phyloP scores from a whole-genome alignment of 208 protist species.

The Phytomonas sp. region DNA sequence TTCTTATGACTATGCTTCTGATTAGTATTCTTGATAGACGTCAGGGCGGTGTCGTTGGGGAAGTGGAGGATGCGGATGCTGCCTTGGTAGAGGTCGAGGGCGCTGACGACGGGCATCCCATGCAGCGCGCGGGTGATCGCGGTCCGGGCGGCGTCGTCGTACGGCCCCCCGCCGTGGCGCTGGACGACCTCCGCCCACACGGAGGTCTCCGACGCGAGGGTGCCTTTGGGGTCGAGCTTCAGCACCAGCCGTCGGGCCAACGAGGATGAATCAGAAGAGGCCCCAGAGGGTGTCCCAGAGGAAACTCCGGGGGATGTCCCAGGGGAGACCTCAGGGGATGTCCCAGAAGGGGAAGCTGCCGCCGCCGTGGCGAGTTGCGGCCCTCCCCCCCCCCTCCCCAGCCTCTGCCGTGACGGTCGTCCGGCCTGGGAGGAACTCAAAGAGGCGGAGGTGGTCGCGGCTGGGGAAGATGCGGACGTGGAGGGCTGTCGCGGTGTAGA shows the following conservation, averaged over 20 bases:
- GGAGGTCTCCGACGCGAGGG: slow-evolving; percentile 67
- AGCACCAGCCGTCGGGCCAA: slow-evolving; percentile 39
- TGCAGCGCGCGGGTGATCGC: slow-evolving; percentile 58
- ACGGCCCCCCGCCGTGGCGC: slow-evolving; percentile 76
- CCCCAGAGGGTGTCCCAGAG: too few species aligned
- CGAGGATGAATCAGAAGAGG: too few species aligned
- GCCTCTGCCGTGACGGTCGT: slow-evolving; percentile 2
- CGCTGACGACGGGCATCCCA: slow-evolving; percentile 61
- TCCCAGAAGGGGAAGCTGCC: not conserved
- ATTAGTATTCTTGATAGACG: not conserved
- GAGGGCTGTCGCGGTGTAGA: slow-evolving; percentile 46
- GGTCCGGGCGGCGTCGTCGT: slow-evolving; percentile 43
- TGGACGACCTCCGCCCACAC: slow-evolving; percentile 82
- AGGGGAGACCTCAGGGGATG: too few species aligned
- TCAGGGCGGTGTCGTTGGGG: not conserved
- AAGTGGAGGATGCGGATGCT: slow-evolving; percentile 63
- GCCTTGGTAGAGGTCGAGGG: slow-evolving; percentile 63
- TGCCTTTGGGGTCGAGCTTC: slow-evolving; percentile 84
- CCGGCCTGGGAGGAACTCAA: slow-evolving; percentile 33
- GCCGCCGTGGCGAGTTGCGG: too few species aligned
- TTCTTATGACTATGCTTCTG: not conserved
- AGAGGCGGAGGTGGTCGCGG: slow-evolving; percentile 44
- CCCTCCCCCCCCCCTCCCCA: too few species aligned
- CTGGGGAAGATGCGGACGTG: slow-evolving; percentile 51
- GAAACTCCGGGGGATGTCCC: too few species aligned